Conservation (phyloP, 345 rosid species). For the Toxicodendron radicans region DNA sequence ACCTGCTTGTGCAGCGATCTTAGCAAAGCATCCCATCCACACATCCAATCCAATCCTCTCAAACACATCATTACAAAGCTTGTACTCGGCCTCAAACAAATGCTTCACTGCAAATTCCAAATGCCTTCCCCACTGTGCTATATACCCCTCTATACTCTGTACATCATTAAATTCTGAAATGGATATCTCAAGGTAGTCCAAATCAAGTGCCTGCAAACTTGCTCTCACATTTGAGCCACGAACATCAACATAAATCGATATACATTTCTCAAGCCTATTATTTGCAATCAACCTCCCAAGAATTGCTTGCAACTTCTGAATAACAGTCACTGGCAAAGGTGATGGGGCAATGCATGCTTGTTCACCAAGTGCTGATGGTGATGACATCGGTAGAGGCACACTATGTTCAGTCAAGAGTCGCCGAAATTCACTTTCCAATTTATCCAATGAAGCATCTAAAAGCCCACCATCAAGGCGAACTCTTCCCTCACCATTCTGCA, state of each 20-base stretch:
- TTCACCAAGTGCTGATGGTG: slow-evolving; percentile 53
- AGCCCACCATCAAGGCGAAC: slow-evolving; percentile 81
- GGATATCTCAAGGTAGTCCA: slow-evolving; percentile 93
- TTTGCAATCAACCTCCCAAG: slow-evolving; percentile 84
- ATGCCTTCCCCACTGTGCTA: slow-evolving; percentile 94
- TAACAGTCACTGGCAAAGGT: slow-evolving; percentile 77
- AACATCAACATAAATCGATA: slow-evolving; percentile 82
- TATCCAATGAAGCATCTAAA: slow-evolving; percentile 76
- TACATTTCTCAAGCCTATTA: slow-evolving; percentile 77
- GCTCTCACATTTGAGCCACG: slow-evolving; percentile 88
- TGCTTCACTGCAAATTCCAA: slow-evolving; percentile 99
- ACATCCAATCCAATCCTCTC: slow-evolving; percentile 81
- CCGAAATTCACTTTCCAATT: slow-evolving; percentile 72
- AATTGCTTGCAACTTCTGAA: slow-evolving; percentile 91
- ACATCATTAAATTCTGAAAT: slow-evolving; percentile 81
- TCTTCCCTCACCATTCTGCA: slow-evolving; percentile 43
- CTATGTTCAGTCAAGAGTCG: slow-evolving; percentile 81
- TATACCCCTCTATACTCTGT: slow-evolving; percentile 85
- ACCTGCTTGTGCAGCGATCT: slow-evolving; percentile 96
- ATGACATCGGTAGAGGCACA: slow-evolving; percentile 87
- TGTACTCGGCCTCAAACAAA: slow-evolving; percentile 93
- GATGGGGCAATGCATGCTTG: slow-evolving; percentile 87
- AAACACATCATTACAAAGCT: slow-evolving; percentile 91
- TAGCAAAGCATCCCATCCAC: slow-evolving; percentile 96
- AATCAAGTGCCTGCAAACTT: slow-evolving; percentile 85